Conservation (phyloP, 768 basidiomycete species). For the Lactifluus subvellereus region DNA sequence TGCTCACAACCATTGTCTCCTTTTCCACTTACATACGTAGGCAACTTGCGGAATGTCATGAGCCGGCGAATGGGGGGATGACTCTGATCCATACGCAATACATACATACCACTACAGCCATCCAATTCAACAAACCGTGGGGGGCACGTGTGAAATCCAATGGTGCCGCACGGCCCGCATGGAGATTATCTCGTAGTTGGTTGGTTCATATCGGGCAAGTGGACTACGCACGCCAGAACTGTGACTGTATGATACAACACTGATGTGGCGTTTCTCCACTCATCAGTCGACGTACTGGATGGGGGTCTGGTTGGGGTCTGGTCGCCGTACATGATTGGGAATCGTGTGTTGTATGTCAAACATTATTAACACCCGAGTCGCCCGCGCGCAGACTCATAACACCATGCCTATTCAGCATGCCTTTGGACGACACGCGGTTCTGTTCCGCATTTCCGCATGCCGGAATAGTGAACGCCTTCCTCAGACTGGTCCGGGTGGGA, state of each 20-base stretch:
- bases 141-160: constrained; percentile 1
- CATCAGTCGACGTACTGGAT: background rate
- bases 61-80: background rate
- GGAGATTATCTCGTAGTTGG: background rate
- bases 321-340: background rate
- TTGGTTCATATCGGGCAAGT: constrained; percentile 13
- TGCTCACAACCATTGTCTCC: background rate
- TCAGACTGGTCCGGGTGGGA: too few species aligned
- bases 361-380: constrained; percentile 4
- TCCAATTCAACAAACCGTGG: background rate
- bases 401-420: constrained; percentile 1
- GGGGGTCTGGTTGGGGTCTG: background rate
- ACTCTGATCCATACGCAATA: background rate
- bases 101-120: background rate
- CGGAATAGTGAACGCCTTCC: background rate
- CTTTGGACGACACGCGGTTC: background rate
- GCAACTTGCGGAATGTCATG: background rate
- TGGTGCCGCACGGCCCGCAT: background rate
- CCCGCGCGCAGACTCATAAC: background rate
- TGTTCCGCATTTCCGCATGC: background rate
- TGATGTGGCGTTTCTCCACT: constrained; percentile 15
- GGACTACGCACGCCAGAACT: background rate
- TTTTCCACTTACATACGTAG: background rate
- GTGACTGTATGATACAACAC: background rate
- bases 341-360: background rate